Conservation (phyloP, 768 basidiomycete genomes). For the Macrolepiota dolichaula region DNA sequence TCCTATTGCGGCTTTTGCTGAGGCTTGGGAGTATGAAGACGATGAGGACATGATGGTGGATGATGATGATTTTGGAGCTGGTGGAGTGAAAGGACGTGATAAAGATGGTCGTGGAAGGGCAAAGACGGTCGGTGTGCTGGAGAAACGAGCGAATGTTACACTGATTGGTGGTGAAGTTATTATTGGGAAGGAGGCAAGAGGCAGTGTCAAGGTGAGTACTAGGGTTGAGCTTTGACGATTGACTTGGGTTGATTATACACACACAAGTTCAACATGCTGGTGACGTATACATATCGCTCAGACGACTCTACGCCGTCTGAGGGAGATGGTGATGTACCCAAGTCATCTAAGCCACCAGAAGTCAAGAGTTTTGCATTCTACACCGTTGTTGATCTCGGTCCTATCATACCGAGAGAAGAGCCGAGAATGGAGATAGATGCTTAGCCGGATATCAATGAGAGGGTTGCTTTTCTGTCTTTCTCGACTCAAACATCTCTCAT, state of each 20-base stretch:
- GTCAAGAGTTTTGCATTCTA: constrained; percentile 91
- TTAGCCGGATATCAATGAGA: background rate
- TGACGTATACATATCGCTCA: constrained; percentile 90
- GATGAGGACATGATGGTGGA: constrained; percentile 85
- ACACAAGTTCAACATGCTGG: constrained; percentile 93
- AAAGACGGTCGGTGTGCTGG: constrained; percentile 77
- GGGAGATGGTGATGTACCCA: constrained; percentile 37
- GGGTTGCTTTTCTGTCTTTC: background rate
- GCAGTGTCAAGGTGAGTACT: constrained; percentile 69
- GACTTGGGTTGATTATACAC: background rate
- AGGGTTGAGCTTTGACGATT: background rate
- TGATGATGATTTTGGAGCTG: constrained; percentile 49
- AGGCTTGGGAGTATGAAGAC: constrained; percentile 98
- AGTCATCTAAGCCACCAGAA: constrained; percentile 52
- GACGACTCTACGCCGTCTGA: constrained; percentile 78
- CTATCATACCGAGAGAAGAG: constrained; percentile 62
- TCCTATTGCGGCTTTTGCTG: constrained; percentile 85
- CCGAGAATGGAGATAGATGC: constrained; percentile 19
- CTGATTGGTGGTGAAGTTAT: constrained; percentile 87
- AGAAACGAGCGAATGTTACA: constrained; percentile 87
- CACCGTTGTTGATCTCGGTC: constrained; percentile 76
- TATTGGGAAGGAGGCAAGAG: constrained; percentile 74
- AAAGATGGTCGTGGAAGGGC: constrained; percentile 44
- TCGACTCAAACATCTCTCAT: too few species aligned
- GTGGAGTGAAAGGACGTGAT: constrained; percentile 35